Base-by-base conservation (phyloP, 2,329 filamentous ascomycete genomes). In the Aspergillus sp. region DNA sequence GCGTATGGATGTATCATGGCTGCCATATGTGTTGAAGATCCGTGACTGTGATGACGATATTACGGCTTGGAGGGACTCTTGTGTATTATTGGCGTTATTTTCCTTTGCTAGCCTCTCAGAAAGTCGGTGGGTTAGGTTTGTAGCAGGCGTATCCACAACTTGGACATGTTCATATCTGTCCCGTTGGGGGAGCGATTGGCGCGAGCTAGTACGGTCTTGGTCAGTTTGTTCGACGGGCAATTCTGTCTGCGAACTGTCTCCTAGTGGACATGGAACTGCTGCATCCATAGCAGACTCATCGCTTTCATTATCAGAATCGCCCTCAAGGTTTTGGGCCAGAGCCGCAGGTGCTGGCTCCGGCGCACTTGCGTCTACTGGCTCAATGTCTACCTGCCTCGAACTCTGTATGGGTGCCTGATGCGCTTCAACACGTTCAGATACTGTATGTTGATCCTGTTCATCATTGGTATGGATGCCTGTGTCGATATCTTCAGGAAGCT, bases 41-140 rank as follows among this genome's bases (percentile, higher is more conserved):
- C 60, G 58, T 15, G 65, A 65, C 44, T 67, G 61, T 15, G 65
- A 68, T 1, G 64, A 69, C 6, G 52, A 59, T 45, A 64, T 64
- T 27, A 53, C 53, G 22, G 46, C 53, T 15, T 55, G 51, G 27
- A 60, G 58, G 5, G 59, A 62, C 37, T 45, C 46, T 9, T 52
- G 52, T 10, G 52, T 50, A n/a, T 39, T 22, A 19, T 48, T 25
- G 7, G 20, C 20, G 17, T 17, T 17, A 22, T 22, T 41, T 4
- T 49, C 39, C 5, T 45, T 51, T n/a, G 41, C 35, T 9, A 25
- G 13, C 2, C 37, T 47, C 9, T 42, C 33, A 17, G 44, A 20
- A 13, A 43, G 52, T 6, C 46, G 35, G 7, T 43, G 53, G 45
- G 43, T 49, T n/a, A 50, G 46, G 22, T 49, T 46, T 9, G 47